Percentiles rank a stretch among this genome's conserved stretches.
Conservation (phyloP, 1,284 basidiomycete genomes). For the Pulveroboletus sp. region DNA sequence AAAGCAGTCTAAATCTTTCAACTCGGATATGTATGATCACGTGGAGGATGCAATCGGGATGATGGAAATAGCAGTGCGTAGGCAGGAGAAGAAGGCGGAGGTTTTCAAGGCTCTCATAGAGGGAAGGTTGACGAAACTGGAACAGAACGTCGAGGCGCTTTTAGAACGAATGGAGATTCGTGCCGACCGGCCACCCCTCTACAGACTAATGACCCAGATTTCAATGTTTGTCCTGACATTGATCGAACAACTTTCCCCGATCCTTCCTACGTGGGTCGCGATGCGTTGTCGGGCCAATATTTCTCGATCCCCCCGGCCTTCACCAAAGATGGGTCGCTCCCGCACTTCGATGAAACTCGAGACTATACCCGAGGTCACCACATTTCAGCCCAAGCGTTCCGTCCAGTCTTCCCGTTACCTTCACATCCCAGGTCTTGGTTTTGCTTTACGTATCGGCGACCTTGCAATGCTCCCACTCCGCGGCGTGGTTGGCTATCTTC, state of each 20-base stretch:
- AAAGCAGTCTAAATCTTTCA: constrained; percentile 22
- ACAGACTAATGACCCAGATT: constrained; percentile 10
- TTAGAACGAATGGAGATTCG: constrained; percentile 31
- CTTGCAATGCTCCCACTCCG: constrained; percentile 30
- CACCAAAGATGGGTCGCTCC: constrained; percentile 27
- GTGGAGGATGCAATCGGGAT: constrained; percentile 29
- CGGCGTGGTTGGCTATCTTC: constrained; percentile 20
- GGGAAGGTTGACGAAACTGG: constrained; percentile 25
- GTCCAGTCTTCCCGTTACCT: constrained; percentile 13
- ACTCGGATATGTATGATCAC: constrained; percentile 31
- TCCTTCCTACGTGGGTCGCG: constrained; percentile 28
- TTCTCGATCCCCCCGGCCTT: constrained; percentile 29
- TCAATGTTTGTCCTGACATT: constrained; percentile 16
- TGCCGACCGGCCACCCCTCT: constrained; percentile 19
- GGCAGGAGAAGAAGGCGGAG: constrained; percentile 32
- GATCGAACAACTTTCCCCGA: constrained; percentile 20
- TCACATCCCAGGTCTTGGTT: constrained; percentile 25
- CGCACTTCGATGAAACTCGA: constrained; percentile 29
- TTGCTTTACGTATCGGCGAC: constrained; percentile 29
- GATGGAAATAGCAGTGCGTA: constrained; percentile 27
- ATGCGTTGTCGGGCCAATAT: constrained; percentile 14
- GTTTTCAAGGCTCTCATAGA: constrained; percentile 23
- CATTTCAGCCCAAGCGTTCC: constrained; percentile 28
- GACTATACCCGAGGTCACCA: constrained; percentile 31
- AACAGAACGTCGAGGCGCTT: constrained; percentile 27